Evolutionary conservation across 1,284 basidiomycete species (phyloP), one percentile per base, ranked within the genome.

Genomic region (Cutaneotrichosporon spelunceum): DNA sequence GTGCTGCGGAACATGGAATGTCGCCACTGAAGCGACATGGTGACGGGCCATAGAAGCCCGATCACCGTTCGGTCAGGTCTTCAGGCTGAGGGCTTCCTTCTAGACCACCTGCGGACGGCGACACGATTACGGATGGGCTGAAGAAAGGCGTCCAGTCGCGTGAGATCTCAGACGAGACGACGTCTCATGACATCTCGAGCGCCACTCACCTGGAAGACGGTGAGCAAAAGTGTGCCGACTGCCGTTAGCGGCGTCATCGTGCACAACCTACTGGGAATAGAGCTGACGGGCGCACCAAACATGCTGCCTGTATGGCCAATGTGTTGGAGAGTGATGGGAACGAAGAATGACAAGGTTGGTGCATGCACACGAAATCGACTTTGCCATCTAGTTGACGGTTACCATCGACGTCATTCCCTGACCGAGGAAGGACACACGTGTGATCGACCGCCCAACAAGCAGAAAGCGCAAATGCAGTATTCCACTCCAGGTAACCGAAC

Each of bases 181-280:
- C 39, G 4, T 19, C 39, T n/a, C 11, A n/a, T 3, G 19, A 6
- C 39, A 26, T 11, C 30, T 33, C 30, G 21, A n/a, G n/a, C 44
- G 36, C 26, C 48, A 75, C 83, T 54, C 59, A 86, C 85, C 61
- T 83, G 81, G 68, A 85, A 84, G 34, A 86, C 85, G 23, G 84
- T 85, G 60, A 79, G 62, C 56, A 67, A 60, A 16, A 67, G 66
- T 6, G 62, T 64, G 48, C 53, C 57, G 61, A 67, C 66, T 67
- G 39, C 2, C 19, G 39, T 50, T 11, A 45, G 53, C 36, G 52
- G 9, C 24, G 4, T 29, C 2, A 33, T 33, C 2, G 30, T 33
- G 19, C 39, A 19, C 16, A n/a, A 16, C 63, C 33, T 33, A 65
- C 63, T 53, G 29, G 63, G 63, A n/a, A 65, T 50, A 33, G 49